A percentile compares a stretch with the other conserved stretches of the same genome.
Evolutionary conservation across 352 stramenopile species (phyloP).

Genomic region (Pythium aristosporum): DNA sequence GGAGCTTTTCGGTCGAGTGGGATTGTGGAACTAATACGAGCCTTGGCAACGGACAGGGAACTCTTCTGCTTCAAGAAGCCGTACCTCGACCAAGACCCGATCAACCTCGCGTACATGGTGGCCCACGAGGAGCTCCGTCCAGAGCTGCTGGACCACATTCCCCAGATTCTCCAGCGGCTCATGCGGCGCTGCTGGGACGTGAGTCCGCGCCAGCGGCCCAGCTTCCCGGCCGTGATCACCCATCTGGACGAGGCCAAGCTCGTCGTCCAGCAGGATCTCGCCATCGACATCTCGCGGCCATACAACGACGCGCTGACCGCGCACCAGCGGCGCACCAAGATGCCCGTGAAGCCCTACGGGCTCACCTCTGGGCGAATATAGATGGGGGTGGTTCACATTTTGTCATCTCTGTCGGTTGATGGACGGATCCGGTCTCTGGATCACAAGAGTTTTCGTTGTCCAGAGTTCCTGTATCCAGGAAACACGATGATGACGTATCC

Average conservation of each 20-base stretch:
- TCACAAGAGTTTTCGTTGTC: conserved; percentile 4
- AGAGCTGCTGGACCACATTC: conserved; percentile 60
- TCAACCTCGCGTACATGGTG: conserved; percentile 77
- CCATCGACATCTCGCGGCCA: conserved; percentile 52
- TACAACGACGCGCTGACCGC: conserved; percentile 43
- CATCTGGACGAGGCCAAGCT: conserved; percentile 66
- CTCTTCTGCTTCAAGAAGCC: conserved; percentile 85
- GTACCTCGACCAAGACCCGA: conserved; percentile 76
- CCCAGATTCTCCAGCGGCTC: conserved; percentile 58
- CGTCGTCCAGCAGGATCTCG: conserved; percentile 44
- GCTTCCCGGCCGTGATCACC: conserved; percentile 55
- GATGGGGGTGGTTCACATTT: neutral
- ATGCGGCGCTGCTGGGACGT: conserved; percentile 71
- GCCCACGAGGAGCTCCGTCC: conserved; percentile 73
- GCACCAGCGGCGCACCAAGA: conserved; percentile 32
- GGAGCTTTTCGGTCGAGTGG: neutral
- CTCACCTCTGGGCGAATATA: conserved; percentile 60
- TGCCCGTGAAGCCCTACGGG: conserved; percentile 45
- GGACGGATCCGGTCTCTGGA: neutral
- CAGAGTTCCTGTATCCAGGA: conserved; percentile 1
- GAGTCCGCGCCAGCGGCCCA: conserved; percentile 50
- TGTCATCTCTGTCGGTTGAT: neutral
- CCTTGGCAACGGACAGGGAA: conserved; percentile 36
- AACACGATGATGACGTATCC: conserved; percentile 14
- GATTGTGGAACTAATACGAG: neutral